phyloP scores from a whole-genome alignment of 176 grass and related monocot genomes.

The Triticum timopheevii region DNA sequence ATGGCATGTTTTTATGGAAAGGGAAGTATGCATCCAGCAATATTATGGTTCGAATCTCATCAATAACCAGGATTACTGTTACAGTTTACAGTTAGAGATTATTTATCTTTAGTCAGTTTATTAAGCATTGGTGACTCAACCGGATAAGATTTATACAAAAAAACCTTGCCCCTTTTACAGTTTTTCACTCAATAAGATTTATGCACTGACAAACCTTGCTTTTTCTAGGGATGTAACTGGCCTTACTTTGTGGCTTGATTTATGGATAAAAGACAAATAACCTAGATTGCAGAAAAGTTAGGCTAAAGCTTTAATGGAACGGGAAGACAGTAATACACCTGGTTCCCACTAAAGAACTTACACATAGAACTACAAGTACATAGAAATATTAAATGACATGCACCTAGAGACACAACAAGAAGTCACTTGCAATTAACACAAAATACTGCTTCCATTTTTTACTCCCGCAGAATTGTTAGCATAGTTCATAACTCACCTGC shows the following conservation, averaged over 20 bases:
- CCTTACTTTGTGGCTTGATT: not conserved
- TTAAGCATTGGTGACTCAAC: not conserved
- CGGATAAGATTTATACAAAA: not conserved
- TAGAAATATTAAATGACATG: conserved; percentile 14
- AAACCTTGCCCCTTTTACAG: not conserved
- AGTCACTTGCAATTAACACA: not conserved
- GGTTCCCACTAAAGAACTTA: not conserved
- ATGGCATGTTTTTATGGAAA: not conserved
- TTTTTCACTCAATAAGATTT: not conserved
- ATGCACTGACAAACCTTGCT: not conserved
- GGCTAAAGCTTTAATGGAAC: not conserved
- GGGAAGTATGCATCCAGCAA: not conserved
- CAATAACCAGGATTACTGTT: not conserved
- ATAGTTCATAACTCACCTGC: conserved; percentile 55
- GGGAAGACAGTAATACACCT: not conserved
- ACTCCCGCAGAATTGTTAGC: not conserved
- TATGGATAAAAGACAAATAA: not conserved
- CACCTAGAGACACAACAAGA: not conserved
- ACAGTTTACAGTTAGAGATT: not conserved
- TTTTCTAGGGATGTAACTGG: not conserved
- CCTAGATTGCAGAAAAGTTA: not conserved
- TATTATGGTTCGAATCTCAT: not conserved
- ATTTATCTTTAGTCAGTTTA: not conserved
- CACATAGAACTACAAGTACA: not conserved
- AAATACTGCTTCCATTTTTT: not conserved